phyloP scores from a whole-genome alignment of 2,329 filamentous ascomycete genomes.

The Colletotrichum cordylinicola region DNA sequence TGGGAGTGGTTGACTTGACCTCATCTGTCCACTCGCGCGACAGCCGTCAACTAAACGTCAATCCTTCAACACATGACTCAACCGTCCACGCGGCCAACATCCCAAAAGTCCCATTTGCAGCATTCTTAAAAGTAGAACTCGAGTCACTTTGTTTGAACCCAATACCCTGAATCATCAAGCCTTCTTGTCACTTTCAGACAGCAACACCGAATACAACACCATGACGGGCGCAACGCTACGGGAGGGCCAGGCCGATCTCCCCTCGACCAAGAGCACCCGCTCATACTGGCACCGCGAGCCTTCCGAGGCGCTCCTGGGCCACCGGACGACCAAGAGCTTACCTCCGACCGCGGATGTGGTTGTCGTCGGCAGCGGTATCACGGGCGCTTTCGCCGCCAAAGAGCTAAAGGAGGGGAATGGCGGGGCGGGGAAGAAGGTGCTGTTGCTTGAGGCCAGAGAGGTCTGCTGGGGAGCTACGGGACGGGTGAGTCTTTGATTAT shows the following conservation, averaged over 20 bases:
- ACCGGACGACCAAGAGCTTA: slow-evolving; percentile 69
- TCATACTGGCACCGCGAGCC: slow-evolving; percentile 80
- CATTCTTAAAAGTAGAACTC: neutral
- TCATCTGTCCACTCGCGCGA: neutral
- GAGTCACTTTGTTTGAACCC: neutral
- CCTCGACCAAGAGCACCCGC: slow-evolving; percentile 62
- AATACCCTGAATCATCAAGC: neutral
- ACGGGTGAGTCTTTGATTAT: slow-evolving; percentile 59
- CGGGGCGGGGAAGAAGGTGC: slow-evolving; percentile 53
- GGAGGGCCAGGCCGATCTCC: slow-evolving; percentile 57
- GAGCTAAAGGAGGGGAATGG: slow-evolving; percentile 56
- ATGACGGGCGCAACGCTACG: slow-evolving; percentile 37
- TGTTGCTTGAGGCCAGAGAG: slow-evolving; percentile 80
- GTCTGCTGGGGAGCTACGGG: slow-evolving; percentile 85
- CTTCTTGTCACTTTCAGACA: neutral
- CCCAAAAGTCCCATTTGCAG: neutral
- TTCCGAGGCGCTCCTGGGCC: slow-evolving; percentile 67
- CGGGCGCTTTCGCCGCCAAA: slow-evolving; percentile 74
- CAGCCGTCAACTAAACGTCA: neutral
- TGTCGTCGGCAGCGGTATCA: slow-evolving; percentile 78
- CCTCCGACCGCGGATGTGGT: slow-evolving; percentile 71
- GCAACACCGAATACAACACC: neutral
- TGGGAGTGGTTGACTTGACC: neutral
- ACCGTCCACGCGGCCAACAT: neutral
- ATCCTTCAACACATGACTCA: neutral